Conservation (phyloP, 768 basidiomycete species). For the Lepiota brunneoincarnata region DNA sequence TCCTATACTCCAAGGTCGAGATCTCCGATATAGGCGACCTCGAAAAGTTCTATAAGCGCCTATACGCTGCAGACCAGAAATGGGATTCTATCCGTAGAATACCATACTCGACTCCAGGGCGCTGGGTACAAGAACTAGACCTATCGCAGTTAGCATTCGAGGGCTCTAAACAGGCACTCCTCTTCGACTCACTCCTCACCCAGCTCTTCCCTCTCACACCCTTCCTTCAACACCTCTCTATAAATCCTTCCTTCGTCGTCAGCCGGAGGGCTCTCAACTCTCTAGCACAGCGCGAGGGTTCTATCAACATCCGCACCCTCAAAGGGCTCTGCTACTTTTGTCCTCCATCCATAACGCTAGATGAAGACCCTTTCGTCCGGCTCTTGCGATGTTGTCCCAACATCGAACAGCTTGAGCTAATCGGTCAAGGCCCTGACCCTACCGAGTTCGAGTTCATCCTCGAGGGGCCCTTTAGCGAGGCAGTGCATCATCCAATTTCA, state of each 20-base stretch:
- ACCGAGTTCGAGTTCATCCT: constrained; percentile 41
- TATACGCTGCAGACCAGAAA: constrained; percentile 63
- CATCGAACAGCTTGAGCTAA: constrained; percentile 62
- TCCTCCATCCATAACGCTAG: constrained; percentile 27
- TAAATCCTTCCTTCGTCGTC: constrained; percentile 56
- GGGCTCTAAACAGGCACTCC: constrained; percentile 46
- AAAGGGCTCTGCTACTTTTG: constrained; percentile 53
- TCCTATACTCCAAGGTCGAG: constrained; percentile 58
- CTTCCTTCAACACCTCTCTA: constrained; percentile 50
- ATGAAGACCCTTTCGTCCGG: constrained; percentile 57
- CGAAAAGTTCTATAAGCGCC: constrained; percentile 53
- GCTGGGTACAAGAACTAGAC: constrained; percentile 81
- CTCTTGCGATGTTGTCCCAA: constrained; percentile 53
- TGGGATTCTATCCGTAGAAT: constrained; percentile 91
- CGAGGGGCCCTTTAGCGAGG: not conserved
- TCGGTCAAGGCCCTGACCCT: constrained; percentile 58
- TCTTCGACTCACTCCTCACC: constrained; percentile 62
- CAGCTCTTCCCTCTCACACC: constrained; percentile 66
- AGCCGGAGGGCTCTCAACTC: constrained; percentile 58
- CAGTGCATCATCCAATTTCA: not conserved
- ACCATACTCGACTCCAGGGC: constrained; percentile 82
- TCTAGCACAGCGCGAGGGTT: constrained; percentile 50
- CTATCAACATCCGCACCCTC: constrained; percentile 45
- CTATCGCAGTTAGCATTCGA: constrained; percentile 50
- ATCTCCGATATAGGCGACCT: constrained; percentile 44